Base-by-base conservation (phyloP, 257 asterid genomes). In the Buddleja alternifolia region DNA sequence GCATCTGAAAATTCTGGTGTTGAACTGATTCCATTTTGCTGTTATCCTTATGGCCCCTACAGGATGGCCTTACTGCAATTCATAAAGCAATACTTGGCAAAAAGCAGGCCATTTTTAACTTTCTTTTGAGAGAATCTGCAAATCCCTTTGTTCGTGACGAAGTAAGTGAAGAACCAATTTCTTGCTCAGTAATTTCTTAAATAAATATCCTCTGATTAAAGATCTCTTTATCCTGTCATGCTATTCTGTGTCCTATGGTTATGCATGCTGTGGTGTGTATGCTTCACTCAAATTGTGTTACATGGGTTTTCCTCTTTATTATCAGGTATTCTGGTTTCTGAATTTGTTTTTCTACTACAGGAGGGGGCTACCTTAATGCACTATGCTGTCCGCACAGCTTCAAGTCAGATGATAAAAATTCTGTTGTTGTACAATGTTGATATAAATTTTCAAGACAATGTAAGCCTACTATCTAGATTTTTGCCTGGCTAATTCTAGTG, bases 311-410 rank as follows among this genome's bases (percentile, higher is more conserved):
- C 11, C 9, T 19, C 14, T 58, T 68, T 45, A 45, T 58, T 32
- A 25, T 52, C 67, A 64, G 12, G 51, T 16, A n/a, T n/a, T n/a
- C n/a, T n/a, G n/a, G n/a, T n/a, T n/a, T 78, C 50, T 21, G 25
- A 47, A 37, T 16, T 19, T 45, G 11, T 29, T 67, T 68, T 47
- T 61, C 59, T 60, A 71, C 61, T 50, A 75, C 96, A 93, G 98
- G 94, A 81, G 1, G 95, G 93, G 45, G 99, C 97, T 44, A 85
- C 96, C 46, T 87, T 93, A 81, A 74, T 93, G 92, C 99, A 93
- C 78, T 93, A 88, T 79, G 96, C 97, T 59, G 97, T 88, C 37
- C 84, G 82, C 17, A 60, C 90, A 55, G 90, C 95, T 21, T 93
- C 99, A 41, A 81, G 74, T 79, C 95, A 81, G 73, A 90, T 93